These are phyloP conservation scores for Luffa acutangula DNA, from an alignment of 306 rosid species.

Conservation along the genomic window DNA sequence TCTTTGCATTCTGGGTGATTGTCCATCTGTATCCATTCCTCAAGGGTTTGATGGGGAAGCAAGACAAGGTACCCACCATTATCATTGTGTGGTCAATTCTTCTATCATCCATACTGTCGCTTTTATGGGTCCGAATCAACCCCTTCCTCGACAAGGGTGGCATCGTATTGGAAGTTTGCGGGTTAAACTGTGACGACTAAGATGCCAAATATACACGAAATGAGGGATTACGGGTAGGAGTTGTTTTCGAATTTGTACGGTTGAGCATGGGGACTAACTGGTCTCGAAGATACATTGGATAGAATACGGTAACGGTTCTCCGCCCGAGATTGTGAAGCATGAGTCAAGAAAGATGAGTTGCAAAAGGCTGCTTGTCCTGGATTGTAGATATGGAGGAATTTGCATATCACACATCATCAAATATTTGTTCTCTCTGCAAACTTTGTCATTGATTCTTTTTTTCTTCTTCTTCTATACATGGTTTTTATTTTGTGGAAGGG, in stretches of 20 bases:
- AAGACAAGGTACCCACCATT: slow-evolving; percentile 76
- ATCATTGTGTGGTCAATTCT: slow-evolving; percentile 85
- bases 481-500: slow-evolving; percentile 1
- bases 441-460: slow-evolving; percentile 10
- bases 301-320: not conserved
- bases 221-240: not conserved
- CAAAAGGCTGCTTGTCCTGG: slow-evolving; percentile 12
- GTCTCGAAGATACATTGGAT: not conserved
- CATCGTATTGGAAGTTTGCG: slow-evolving; percentile 66
- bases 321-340: not conserved
- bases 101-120: slow-evolving; percentile 62
- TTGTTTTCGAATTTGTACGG: slow-evolving; percentile 12
- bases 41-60: slow-evolving; percentile 83
- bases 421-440: slow-evolving; percentile 11
- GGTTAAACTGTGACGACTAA: slow-evolving; percentile 58
- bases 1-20: slow-evolving; percentile 88
- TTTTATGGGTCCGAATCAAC: slow-evolving; percentile 84
- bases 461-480: not conserved
- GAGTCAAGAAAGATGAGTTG: slow-evolving; percentile 4
- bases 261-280: not conserved
- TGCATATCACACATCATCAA: slow-evolving; percentile 7
- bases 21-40: slow-evolving; percentile 94
- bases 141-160: slow-evolving; percentile 58
- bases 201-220: slow-evolving; percentile 9
- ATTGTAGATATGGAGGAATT: not conserved